A percentile compares a stretch with the other conserved stretches of the same genome.
These are phyloP conservation scores for Cryomyces antarcticus DNA, from an alignment of 495 filamentous ascomycete species.

Conservation along the genomic window DNA sequence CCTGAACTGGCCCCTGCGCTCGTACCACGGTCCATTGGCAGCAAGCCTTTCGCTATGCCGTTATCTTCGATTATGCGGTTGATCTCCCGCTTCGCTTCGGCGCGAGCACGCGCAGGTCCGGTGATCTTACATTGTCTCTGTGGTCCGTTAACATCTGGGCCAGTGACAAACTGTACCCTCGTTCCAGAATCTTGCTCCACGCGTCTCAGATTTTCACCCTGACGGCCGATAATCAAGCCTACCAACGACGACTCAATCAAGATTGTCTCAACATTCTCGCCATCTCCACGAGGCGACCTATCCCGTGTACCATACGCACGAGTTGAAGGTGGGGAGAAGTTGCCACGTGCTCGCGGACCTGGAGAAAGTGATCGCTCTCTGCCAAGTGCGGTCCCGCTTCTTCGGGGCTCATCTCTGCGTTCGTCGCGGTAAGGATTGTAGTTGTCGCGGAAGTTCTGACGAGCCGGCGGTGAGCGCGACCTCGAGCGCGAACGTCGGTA, in stretches of 20 bases:
- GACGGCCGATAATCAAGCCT: constrained; percentile 64
- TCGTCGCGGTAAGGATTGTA: constrained; percentile 61
- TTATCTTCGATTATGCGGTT: constrained; percentile 68
- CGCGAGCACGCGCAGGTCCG: constrained; percentile 41
- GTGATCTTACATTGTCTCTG: constrained; percentile 60
- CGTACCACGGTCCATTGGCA: constrained; percentile 11
- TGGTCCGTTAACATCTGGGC: constrained; percentile 39
- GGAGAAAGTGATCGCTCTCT: constrained; percentile 15
- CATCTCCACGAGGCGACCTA: constrained; percentile 1
- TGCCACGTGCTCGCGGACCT: constrained; percentile 10
- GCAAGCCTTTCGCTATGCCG: constrained; percentile 28
- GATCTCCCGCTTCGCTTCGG: constrained; percentile 52
- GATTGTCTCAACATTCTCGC: constrained; percentile 44
- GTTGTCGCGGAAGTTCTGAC: constrained; percentile 45
- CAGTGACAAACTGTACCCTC: constrained; percentile 64
- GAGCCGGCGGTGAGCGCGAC: constrained; percentile 42
- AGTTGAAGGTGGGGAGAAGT: constrained; percentile 22
- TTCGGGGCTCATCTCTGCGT: constrained; percentile 39
- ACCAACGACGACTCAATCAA: constrained; percentile 59
- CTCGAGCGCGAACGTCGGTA: constrained; percentile 43
- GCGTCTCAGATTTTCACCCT: constrained; percentile 61
- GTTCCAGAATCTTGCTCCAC: constrained; percentile 57
- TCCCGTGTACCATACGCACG: constrained; percentile 19
- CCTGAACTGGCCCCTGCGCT: constrained; percentile 4
- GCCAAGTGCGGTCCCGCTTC: constrained; percentile 11